Evolutionary conservation across 2,329 filamentous ascomycete species (phyloP).

Genomic region (Pseudocercospora pini-densiflorae): DNA sequence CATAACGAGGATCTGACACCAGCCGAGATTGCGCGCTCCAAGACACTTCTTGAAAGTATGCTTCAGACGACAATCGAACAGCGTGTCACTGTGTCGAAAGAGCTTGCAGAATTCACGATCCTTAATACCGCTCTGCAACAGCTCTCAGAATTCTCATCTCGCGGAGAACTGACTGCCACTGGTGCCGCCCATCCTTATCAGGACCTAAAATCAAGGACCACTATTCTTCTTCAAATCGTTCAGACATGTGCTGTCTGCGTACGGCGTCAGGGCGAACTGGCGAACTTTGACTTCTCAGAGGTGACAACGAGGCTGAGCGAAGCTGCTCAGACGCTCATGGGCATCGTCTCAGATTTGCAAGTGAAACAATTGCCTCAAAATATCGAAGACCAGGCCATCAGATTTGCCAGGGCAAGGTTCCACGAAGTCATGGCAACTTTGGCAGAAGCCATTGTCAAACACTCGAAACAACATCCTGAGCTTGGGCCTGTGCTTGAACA

Average conservation of each 20-base stretch:
- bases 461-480: constrained; percentile 21
- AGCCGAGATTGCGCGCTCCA: constrained; percentile 77
- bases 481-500: constrained; percentile 32
- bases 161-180: constrained; percentile 6
- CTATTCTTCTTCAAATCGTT: constrained; percentile 14
- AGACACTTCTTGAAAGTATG: constrained; percentile 86
- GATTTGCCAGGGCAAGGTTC: neutral
- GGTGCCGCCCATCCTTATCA: neutral
- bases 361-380: constrained; percentile 5
- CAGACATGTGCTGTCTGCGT: constrained; percentile 19
- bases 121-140: constrained; percentile 18
- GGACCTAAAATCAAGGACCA: constrained; percentile 5
- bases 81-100: constrained; percentile 15
- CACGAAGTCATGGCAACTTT: neutral
- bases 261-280: constrained; percentile 24
- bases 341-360: neutral
- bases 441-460: neutral
- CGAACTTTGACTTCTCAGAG: constrained; percentile 21
- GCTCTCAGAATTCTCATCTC: constrained; percentile 11
- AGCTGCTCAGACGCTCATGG: neutral
- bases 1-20: constrained; percentile 85
- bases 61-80: constrained; percentile 54
- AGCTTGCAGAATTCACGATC: constrained; percentile 6
- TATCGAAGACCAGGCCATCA: constrained; percentile 7
- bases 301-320: constrained; percentile 8